Conservation (phyloP, 2,329 filamentous ascomycete genomes). For the Fusarium xylarioides region DNA sequence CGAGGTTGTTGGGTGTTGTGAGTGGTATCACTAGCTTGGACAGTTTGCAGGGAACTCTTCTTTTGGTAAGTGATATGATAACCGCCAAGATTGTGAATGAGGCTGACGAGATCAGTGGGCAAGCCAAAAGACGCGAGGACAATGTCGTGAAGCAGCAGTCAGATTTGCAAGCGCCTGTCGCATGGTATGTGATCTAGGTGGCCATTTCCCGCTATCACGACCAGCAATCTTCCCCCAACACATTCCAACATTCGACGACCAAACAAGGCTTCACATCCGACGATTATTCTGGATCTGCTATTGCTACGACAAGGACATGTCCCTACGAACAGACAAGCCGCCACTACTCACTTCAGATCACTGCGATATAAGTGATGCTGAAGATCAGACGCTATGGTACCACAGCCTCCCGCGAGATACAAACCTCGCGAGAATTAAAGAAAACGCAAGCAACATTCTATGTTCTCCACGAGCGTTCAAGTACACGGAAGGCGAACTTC, state of each 20-base stretch:
- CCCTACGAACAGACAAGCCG: constrained; percentile 1
- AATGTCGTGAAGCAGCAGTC: constrained; percentile 17
- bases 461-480: constrained; percentile 25
- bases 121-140: constrained; percentile 11
- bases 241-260: constrained; percentile 15
- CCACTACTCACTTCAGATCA: constrained; percentile 17
- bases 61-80: neutral
- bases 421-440: constrained; percentile 26
- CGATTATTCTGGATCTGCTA: constrained; percentile 24
- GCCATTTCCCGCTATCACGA: constrained; percentile 12
- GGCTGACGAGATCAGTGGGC: constrained; percentile 3
- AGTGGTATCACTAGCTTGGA: constrained; percentile 22
- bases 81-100: fast-evolving
- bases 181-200: constrained; percentile 26
- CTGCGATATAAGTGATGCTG: constrained; percentile 18
- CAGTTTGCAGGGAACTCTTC: constrained; percentile 18
- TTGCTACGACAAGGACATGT: constrained; percentile 17
- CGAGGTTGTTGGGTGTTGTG: neutral
- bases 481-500: constrained; percentile 36
- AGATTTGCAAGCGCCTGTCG: constrained; percentile 19
- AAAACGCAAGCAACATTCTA: constrained; percentile 20
- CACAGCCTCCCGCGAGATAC: constrained; percentile 11
- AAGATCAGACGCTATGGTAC: constrained; percentile 4
- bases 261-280: neutral
- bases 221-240: constrained; percentile 16